Evolutionary conservation across 345 rosid genomes (phyloP).

Genomic region (Euphorbia tirucalli): DNA sequence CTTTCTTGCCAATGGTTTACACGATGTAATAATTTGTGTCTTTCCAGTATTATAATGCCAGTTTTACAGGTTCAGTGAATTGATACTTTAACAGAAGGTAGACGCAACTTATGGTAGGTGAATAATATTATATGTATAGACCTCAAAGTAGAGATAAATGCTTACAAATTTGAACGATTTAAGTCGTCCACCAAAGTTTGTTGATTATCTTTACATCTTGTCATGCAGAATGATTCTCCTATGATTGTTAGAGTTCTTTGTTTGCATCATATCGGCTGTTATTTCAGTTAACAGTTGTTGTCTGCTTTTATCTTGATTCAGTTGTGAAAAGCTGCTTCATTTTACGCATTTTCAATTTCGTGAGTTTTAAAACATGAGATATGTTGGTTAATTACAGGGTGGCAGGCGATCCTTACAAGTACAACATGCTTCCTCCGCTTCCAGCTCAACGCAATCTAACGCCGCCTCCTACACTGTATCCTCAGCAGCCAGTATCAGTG

Average conservation of each 20-base stretch:
- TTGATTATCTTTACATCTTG: not conserved
- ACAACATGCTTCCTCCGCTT: slow-evolving; percentile 75
- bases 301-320: no score
- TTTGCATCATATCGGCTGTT: no score
- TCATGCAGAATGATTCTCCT: not conserved
- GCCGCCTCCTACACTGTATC: slow-evolving; percentile 93
- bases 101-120: no score
- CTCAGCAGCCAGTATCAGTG: slow-evolving; percentile 84
- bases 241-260: not conserved
- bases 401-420: slow-evolving; percentile 57
- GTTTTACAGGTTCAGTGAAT: no score
- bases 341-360: not conserved
- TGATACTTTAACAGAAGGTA: no score
- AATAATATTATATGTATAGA: not conserved
- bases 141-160: not conserved
- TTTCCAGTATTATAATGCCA: no score
- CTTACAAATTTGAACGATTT: not conserved
- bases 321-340: not conserved
- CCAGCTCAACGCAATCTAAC: slow-evolving; percentile 93
- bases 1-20: not conserved
- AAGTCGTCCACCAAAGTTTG: not conserved
- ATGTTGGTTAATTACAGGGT: slow-evolving; percentile 45
- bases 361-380: not conserved
- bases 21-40: not conserved
- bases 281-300: no score